Base-by-base conservation (phyloP, 2,329 filamentous ascomycete genomes). In the Orbilia ellipsospora region DNA sequence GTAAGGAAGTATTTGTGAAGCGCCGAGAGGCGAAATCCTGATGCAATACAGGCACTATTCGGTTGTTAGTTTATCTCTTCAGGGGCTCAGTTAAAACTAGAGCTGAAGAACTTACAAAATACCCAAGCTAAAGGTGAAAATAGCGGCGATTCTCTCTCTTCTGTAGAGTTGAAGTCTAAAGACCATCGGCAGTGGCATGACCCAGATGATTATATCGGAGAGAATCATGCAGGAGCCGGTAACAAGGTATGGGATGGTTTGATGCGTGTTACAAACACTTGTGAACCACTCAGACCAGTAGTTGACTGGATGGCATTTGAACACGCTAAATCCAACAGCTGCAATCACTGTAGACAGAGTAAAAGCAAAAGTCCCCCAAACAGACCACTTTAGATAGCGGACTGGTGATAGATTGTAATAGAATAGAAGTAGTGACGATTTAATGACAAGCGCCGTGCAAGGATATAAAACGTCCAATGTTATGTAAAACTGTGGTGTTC, bases 241-340 rank as follows among this genome's bases (percentile, higher is more conserved):
- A 51, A 66, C 65, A 12, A 70, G 55, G 48, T 67, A 77, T 20
- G 73, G 65, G 15, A 67, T 77, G 0, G 55, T 70, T n/a, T 66
- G 73, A 26, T 67, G 26, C 1, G 48, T n/a, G 15, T 72, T 45
- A 20, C 73, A 70, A 36, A 65, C 55, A 45, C 72, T 75, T 7
- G 64, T 69, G 28, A 60, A 77, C 66, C 66, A 77, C 42, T 77
- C 73, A 4, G 66, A 52, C 73, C 73, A 77, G 42, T 62, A 77
- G 16, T 51, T 44, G 2, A 77, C 62, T 1, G 73, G 73, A 3
- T n/a, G 18, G 36, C 73, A 77, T 23, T 66, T 70, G 56, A 77
- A 72, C 40, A 77, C 45, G 13, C 62, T 66, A 40, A 66, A 72
- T 1, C 62, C 18, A 7, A 56, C 31, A 10, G 52, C 31, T n/a